A percentile compares a stretch with the other conserved stretches of the same genome.
Evolutionary conservation across 768 basidiomycete species (phyloP).

Genomic region (Mycena belliarum): DNA sequence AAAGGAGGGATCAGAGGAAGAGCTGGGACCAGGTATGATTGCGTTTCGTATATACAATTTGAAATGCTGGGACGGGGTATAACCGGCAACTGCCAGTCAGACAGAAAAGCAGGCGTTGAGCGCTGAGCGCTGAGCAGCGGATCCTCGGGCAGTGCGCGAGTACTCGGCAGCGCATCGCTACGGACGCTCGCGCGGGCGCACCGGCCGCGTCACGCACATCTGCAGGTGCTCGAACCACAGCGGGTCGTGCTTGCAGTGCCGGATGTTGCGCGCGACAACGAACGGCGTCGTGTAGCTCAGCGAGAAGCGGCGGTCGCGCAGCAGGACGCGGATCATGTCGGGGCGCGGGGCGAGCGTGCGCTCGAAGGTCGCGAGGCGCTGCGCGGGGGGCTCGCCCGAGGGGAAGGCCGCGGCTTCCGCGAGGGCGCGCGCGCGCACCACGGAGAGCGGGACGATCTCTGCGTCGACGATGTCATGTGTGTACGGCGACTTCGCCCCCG

Average conservation of each 20-base stretch:
- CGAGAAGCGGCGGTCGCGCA: neutral
- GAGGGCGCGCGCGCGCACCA: neutral
- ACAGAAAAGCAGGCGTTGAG: too few species aligned
- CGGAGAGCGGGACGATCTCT: neutral
- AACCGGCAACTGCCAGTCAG: too few species aligned
- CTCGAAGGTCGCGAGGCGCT: neutral
- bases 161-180: too few species aligned
- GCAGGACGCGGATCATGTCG: slow-evolving; percentile 2
- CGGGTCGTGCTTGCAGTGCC: neutral
- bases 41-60: too few species aligned
- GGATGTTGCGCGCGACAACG: neutral
- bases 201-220: neutral
- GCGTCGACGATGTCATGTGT: slow-evolving; percentile 5
- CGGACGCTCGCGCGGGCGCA: neutral
- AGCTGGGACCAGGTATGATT: too few species aligned
- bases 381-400: neutral
- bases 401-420: neutral
- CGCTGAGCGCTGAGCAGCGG: too few species aligned
- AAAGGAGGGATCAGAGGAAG: too few species aligned
- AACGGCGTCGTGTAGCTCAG: slow-evolving; percentile 10
- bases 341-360: slow-evolving; percentile 1
- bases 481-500: neutral
- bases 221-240: slow-evolving; percentile 9
- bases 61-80: too few species aligned
- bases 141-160: too few species aligned